phyloP scores from a whole-genome alignment of 1,284 basidiomycete species.

The Tilletia horrida region DNA sequence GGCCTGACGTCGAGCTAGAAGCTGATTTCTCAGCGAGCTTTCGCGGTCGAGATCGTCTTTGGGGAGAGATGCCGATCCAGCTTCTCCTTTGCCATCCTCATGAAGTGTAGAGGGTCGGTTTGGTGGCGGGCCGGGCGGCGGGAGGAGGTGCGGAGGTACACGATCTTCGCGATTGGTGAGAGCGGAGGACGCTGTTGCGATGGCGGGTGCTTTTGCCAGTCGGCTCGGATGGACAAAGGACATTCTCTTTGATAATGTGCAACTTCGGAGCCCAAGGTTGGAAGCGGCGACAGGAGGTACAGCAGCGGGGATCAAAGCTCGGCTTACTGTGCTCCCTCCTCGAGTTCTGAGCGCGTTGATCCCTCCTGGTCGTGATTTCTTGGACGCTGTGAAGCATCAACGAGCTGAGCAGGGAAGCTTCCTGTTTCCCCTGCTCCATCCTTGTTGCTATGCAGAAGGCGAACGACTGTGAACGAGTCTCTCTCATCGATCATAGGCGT shows the following conservation, averaged over 20 bases:
- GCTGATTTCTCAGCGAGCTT: not conserved
- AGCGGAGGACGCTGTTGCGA: not conserved
- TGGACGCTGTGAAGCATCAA: too few species aligned
- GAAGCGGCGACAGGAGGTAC: too few species aligned
- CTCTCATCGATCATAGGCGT: too few species aligned
- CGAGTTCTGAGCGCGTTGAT: too few species aligned
- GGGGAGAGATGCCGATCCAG: not conserved
- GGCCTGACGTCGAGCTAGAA: not conserved
- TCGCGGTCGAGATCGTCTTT: not conserved
- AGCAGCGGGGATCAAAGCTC: too few species aligned
- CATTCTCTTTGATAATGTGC: not conserved
- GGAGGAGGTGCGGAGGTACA: not conserved
- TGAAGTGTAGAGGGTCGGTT: not conserved
- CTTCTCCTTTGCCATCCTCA: not conserved
- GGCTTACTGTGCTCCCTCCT: too few species aligned
- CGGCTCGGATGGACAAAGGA: conserved; percentile 10
- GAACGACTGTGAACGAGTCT: too few species aligned
- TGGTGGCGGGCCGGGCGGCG: not conserved
- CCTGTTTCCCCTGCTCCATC: too few species aligned
- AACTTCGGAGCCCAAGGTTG: too few species aligned
- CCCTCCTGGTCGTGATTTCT: too few species aligned
- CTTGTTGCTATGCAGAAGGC: too few species aligned
- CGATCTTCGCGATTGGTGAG: not conserved
- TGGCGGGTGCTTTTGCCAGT: not conserved
- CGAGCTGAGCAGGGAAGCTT: too few species aligned